These are phyloP conservation scores for Vicia sativa DNA, from an alignment of 306 rosid species.

Conservation along the genomic window DNA sequence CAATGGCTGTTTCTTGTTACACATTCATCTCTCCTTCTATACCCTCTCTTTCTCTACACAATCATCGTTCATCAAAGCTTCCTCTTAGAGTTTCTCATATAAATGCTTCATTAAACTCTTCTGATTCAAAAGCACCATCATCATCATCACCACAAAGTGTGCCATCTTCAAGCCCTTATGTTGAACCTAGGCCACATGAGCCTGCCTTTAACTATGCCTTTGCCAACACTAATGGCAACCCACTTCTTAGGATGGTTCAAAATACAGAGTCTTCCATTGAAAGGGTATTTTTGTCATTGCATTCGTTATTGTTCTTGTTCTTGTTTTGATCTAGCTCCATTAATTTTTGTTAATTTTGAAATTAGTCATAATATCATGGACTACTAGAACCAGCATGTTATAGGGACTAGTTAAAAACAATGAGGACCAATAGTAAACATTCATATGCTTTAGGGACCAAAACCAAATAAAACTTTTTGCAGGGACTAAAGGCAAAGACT, in stretches of 20 bases:
- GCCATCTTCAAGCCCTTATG: constrained; percentile 53
- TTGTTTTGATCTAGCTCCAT: neutral
- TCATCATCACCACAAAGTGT: constrained; percentile 41
- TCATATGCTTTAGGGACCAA: neutral
- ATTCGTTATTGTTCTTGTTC: neutral
- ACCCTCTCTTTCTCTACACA: constrained; percentile 40
- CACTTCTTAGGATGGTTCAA: constrained; percentile 48
- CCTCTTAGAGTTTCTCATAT: constrained; percentile 36
- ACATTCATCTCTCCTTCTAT: constrained; percentile 48
- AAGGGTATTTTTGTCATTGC: constrained; percentile 55
- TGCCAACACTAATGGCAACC: constrained; percentile 53
- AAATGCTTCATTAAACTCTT: constrained; percentile 58
- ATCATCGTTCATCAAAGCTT: constrained; percentile 29
- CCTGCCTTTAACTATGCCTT: constrained; percentile 53
- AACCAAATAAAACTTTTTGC: neutral
- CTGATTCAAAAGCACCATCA: constrained; percentile 55
- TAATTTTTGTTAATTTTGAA: neutral
- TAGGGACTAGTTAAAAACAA: neutral
- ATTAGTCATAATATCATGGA: neutral
- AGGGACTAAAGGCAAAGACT: neutral
- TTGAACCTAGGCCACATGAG: constrained; percentile 45
- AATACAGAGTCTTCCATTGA: constrained; percentile 80
- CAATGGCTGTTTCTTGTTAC: constrained; percentile 65
- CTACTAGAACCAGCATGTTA: neutral
- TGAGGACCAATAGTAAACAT: neutral